These are phyloP conservation scores for Alternaria solani DNA, from an alignment of 2,329 filamentous ascomycete species.

Conservation along the genomic window DNA sequence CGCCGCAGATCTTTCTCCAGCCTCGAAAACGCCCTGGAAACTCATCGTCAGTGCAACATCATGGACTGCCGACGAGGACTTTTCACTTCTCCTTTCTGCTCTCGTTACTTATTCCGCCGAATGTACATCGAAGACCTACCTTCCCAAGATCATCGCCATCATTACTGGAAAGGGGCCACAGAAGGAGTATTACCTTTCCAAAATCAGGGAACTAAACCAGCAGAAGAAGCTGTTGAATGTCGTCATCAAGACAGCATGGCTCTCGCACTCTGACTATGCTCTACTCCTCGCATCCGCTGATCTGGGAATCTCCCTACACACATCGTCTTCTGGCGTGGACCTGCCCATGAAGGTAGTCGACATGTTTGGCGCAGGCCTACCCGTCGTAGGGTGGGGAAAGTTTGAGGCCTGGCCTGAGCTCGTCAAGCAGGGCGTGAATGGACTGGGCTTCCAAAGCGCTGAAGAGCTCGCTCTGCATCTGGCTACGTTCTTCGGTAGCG, in stretches of 20 bases:
- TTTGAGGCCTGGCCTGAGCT: slow-evolving; percentile 92
- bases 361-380: slow-evolving; percentile 95
- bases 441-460: slow-evolving; percentile 80
- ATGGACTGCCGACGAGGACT: slow-evolving; percentile 97
- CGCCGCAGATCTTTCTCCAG: slow-evolving; percentile 61
- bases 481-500: slow-evolving; percentile 66
- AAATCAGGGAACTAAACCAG: slow-evolving; percentile 68
- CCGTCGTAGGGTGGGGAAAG: slow-evolving; percentile 83
- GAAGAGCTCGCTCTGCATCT: slow-evolving; percentile 71
- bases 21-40: slow-evolving; percentile 63
- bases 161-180: slow-evolving; percentile 95
- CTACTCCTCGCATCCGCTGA: slow-evolving; percentile 83
- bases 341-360: slow-evolving; percentile 99
- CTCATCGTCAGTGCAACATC: slow-evolving; percentile 93
- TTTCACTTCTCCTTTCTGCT: slow-evolving; percentile 83
- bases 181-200: slow-evolving; percentile 75
- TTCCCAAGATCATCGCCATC: slow-evolving; percentile 79
- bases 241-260: slow-evolving; percentile 81
- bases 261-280: slow-evolving; percentile 85
- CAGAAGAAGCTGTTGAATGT: slow-evolving; percentile 73
- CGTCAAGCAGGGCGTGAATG: slow-evolving; percentile 87
- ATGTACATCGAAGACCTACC: slow-evolving; percentile 55
- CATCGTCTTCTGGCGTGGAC: slow-evolving; percentile 91
- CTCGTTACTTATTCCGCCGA: slow-evolving; percentile 74
- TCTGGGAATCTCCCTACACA: slow-evolving; percentile 90